Base-by-base conservation (phyloP, 2,329 filamentous ascomycete genomes). In the Coniella vitis region DNA sequence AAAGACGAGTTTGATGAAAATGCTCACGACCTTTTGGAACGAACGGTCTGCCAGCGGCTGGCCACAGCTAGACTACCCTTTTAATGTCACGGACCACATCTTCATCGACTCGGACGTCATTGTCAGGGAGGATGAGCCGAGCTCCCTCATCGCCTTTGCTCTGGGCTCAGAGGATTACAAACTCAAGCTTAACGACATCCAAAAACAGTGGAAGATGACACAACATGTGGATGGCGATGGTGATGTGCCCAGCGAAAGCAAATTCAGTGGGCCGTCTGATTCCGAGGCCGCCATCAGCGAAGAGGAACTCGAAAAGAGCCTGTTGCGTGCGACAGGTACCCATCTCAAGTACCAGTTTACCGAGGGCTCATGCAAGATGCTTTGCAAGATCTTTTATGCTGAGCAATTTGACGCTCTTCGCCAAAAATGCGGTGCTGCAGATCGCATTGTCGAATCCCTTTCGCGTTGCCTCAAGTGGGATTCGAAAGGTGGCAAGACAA, bases 381-480 rank as follows among this genome's bases (percentile, higher is more conserved):
- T 91, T 43, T 97, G 94, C 73, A 98, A 98, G 68, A 93, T 98
- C 40, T 97, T 98, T 67, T 98, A 94, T 60, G 93, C 93, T 0
- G 93, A 97, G 65, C 93, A 96, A 55, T 98, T 98, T 58, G 93
- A 98, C 67, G 93, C 93, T 3, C 76, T 98, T 35, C 83, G 93
- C 48, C 81, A 87, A 49, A 96, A 95, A 66, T 97, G 91, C 56
- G 91, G 91, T 14, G 86, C 96, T 8, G 84, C 89, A 1, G 90
- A 97, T 61, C 86, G 93, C 32, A 95, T 98, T 56, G 83, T 97
- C 21, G 93, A 98, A 63, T 96, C 90, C 1, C 73, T 98, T 19
- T 97, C 93, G 7, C 83, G 93, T 17, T 98, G 94, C 67, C 78
- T 95, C 17, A 96, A 97, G 65, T 98, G 91, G 87, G 93, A 98